phyloP scores from a whole-genome alignment of 106 monocot genomes.

The Amphibolis antarctica region DNA sequence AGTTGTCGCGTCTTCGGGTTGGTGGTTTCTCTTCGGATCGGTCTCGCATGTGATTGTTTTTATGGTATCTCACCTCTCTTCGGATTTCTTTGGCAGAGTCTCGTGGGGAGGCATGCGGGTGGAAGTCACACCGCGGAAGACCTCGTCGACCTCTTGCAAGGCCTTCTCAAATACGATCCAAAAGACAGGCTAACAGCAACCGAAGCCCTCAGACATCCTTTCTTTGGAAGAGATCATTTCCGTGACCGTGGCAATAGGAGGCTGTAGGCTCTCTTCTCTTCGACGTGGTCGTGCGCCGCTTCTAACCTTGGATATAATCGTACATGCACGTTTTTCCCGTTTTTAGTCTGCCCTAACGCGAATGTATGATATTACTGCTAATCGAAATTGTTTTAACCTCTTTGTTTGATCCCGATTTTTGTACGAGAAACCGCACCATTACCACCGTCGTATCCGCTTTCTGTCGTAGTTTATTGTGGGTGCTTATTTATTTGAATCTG shows the following conservation, averaged over 20 bases:
- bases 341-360: too few species aligned
- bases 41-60: not conserved
- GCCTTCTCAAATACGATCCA: conserved; percentile 43
- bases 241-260: not conserved
- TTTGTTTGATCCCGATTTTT: too few species aligned
- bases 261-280: too few species aligned
- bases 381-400: too few species aligned
- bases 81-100: conserved; percentile 25
- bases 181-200: conserved; percentile 29
- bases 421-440: too few species aligned
- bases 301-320: too few species aligned
- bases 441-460: too few species aligned
- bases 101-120: conserved; percentile 43
- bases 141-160: conserved; percentile 42
- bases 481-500: too few species aligned
- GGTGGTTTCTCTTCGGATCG: not conserved
- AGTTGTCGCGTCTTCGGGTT: conserved; percentile 55
- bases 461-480: too few species aligned
- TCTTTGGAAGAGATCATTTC: conserved; percentile 22
- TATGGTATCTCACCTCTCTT: not conserved
- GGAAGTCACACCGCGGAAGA: conserved; percentile 41
- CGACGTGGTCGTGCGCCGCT: too few species aligned
- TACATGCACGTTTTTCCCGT: too few species aligned
- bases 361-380: too few species aligned
- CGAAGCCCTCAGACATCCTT: conserved; percentile 49